A percentile compares a stretch with the other conserved stretches of the same genome.
Evolutionary conservation across 2,329 filamentous ascomycete species (phyloP).

Genomic region (Epichloe typhina): DNA sequence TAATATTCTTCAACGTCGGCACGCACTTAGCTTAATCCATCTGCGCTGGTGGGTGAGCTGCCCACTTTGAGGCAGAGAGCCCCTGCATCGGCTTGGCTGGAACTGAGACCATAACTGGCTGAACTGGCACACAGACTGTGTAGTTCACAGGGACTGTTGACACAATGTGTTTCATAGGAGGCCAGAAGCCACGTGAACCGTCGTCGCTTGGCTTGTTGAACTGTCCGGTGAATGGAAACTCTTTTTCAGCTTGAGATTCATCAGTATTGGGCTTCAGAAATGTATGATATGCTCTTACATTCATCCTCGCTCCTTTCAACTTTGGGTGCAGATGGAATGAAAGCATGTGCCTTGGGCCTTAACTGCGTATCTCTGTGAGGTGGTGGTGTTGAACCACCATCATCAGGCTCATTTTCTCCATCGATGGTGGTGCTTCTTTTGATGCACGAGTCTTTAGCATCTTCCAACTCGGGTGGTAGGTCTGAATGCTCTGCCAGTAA

Average conservation of each 20-base stretch:
- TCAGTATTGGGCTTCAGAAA: background rate
- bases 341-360: background rate
- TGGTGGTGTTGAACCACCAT: background rate
- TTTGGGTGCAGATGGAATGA: background rate
- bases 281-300: background rate
- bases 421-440: background rate
- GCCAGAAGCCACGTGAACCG: background rate
- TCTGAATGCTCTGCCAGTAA: conserved; percentile 1
- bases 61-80: conserved; percentile 2
- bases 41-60: background rate
- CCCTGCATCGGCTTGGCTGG: conserved; percentile 1
- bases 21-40: background rate
- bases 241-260: background rate
- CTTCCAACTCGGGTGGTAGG: background rate
- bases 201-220: background rate
- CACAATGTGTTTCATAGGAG: background rate
- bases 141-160: background rate
- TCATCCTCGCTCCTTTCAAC: background rate
- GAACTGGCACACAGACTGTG: background rate
- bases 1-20: background rate
- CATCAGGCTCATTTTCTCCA: background rate
- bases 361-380: background rate
- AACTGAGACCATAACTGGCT: no score
- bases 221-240: conserved; percentile 1
- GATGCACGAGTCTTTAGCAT: background rate